These are phyloP conservation scores for Cyclocybe aegerita DNA, from an alignment of 768 basidiomycete genomes.

Conservation along the genomic window DNA sequence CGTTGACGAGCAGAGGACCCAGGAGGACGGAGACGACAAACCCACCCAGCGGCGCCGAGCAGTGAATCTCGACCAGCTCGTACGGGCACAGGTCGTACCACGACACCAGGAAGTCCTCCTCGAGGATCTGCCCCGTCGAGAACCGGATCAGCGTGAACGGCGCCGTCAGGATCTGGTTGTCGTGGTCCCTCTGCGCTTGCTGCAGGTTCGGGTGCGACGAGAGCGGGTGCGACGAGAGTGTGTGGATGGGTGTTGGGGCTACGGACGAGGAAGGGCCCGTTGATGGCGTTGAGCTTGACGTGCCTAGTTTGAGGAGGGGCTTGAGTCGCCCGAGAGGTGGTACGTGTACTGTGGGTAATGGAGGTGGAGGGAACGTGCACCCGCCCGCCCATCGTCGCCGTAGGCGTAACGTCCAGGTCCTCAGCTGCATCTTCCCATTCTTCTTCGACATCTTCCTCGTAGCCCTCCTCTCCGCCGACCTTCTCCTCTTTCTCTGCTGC, in stretches of 20 bases:
- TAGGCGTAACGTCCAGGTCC: slow-evolving; percentile 19
- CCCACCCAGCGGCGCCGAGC: slow-evolving; percentile 12
- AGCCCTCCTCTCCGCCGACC: slow-evolving; percentile 5
- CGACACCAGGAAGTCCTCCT: slow-evolving; percentile 56
- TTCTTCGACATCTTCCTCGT: slow-evolving; percentile 5
- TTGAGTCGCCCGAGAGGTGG: slow-evolving; percentile 2
- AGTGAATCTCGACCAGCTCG: slow-evolving; percentile 73
- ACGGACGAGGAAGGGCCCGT: neutral
- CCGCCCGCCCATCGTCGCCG: slow-evolving; percentile 7
- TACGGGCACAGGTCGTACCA: slow-evolving; percentile 62
- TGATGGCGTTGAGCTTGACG: neutral
- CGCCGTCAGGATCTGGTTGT: slow-evolving; percentile 14
- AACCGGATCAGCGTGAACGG: slow-evolving; percentile 55
- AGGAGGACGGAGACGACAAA: slow-evolving; percentile 11
- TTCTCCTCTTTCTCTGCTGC: neutral
- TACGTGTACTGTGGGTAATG: too few relatives aligned
- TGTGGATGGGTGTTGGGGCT: neutral
- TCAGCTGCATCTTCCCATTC: slow-evolving; percentile 35
- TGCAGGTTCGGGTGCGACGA: too few relatives aligned
- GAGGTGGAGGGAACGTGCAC: neutral
- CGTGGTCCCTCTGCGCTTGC: neutral
- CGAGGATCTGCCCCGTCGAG: slow-evolving; percentile 67
- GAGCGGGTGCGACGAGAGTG: too few relatives aligned
- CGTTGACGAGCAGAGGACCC: slow-evolving; percentile 7
- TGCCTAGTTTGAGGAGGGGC: slow-evolving; percentile 2